A percentile compares a stretch with the other conserved stretches of the same genome.
These are phyloP conservation scores for Tephrocybe sp. DNA, from an alignment of 768 basidiomycete species.

Conservation along the genomic window DNA sequence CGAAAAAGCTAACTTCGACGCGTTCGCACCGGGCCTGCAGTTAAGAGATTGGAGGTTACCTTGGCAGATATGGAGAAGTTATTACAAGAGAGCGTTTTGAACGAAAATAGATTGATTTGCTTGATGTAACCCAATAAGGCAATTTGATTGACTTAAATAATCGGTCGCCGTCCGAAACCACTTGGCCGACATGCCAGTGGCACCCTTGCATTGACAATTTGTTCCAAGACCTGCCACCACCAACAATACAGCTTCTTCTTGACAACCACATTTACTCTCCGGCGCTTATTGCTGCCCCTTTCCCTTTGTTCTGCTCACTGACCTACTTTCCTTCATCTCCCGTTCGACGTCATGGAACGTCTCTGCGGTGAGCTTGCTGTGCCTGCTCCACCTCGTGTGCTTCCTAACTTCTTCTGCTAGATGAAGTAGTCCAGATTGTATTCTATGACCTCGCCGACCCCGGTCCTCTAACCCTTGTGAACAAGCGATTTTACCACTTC, in stretches of 20 bases:
- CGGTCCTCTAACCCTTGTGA: constrained; percentile 53
- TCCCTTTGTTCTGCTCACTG: constrained; percentile 3
- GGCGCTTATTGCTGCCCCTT: background rate
- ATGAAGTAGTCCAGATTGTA: constrained; percentile 72
- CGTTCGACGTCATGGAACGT: constrained; percentile 50
- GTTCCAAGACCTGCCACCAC: constrained; percentile 13
- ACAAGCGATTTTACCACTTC: constrained; percentile 59
- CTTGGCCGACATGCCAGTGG: constrained; percentile 24
- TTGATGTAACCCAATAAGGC: constrained; percentile 14
- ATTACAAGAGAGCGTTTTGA: constrained; percentile 41
- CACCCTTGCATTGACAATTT: constrained; percentile 2
- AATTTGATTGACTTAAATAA: constrained; percentile 40
- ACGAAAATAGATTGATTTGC: constrained; percentile 15
- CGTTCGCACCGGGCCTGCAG: constrained; percentile 64
- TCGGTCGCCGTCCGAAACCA: constrained; percentile 46
- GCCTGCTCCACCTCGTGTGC: constrained; percentile 1
- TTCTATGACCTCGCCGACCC: constrained; percentile 74
- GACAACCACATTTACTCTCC: background rate
- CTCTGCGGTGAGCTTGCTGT: constrained; percentile 56
- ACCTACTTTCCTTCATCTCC: constrained; percentile 11
- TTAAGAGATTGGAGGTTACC: constrained; percentile 75
- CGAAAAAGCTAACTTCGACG: constrained; percentile 72
- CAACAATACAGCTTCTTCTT: constrained; percentile 17
- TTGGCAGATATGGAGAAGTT: constrained; percentile 59
- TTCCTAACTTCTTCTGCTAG: constrained; percentile 25